A percentile compares a stretch with the other conserved stretches of the same genome.
These are phyloP conservation scores for Alternaria conjuncta DNA, from an alignment of 2,329 filamentous ascomycete genomes.

Conservation along the genomic window DNA sequence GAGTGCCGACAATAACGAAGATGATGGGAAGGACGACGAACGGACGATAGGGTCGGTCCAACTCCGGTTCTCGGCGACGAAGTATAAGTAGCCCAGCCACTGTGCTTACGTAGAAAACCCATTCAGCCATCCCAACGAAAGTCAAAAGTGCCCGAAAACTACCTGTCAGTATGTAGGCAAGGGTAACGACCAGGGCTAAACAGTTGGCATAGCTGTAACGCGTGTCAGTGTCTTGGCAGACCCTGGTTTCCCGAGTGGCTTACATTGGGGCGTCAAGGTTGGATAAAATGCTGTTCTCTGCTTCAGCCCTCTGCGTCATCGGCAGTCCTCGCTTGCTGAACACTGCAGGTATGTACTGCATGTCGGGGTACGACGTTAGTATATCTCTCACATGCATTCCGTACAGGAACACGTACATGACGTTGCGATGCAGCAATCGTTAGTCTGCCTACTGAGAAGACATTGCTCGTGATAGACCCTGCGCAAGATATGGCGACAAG, in stretches of 20 bases:
- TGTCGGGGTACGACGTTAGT: background rate
- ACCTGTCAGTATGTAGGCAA: conserved; percentile 66
- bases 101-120: conserved; percentile 69
- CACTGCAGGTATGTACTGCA: conserved; percentile 40
- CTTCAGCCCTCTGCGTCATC: conserved; percentile 3
- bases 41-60: conserved; percentile 64
- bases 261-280: conserved; percentile 45
- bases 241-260: background rate
- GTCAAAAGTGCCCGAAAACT: conserved; percentile 67
- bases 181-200: conserved; percentile 45
- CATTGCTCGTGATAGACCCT: conserved; percentile 67
- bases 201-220: conserved; percentile 35
- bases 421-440: conserved; percentile 60
- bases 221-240: conserved; percentile 9
- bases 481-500: conserved; percentile 67
- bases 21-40: conserved; percentile 57
- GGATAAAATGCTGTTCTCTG: conserved; percentile 3
- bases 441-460: conserved; percentile 68
- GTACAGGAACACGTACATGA: conserved; percentile 6
- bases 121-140: conserved; percentile 53
- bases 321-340: conserved; percentile 41
- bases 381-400: background rate
- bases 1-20: conserved; percentile 65
- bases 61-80: conserved; percentile 61
- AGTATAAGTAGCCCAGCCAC: conserved; percentile 65